Evolutionary conservation across 2,329 filamentous ascomycete genomes (phyloP), one percentile per base, ranked within the genome.

Genomic region (Dactylellina leptospora): DNA sequence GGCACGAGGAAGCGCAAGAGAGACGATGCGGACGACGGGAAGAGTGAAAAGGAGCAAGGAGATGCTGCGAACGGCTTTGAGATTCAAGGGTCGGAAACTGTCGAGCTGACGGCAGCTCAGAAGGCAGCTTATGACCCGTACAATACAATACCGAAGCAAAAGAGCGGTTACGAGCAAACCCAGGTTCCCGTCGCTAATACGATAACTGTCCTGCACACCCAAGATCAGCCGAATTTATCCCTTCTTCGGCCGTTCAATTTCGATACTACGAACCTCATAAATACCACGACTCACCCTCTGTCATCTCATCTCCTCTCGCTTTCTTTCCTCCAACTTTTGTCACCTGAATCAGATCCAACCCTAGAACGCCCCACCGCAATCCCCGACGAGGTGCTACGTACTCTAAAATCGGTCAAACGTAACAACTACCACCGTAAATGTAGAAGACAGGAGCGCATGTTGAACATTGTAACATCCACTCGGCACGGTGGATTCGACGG

Each of bases 221-320:
- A 93, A 79, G 86, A 89, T 27, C 92, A 96, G 79, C 90, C 92
- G 1, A 97, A 97, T 79, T 86, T 97, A 68, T 88, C 88, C 16
- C 85, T 95, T 51, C 85, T 99, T 18, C 91, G 91, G 78, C 96
- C 96, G 83, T 97, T 96, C 81, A 87, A 87, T 79, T 97, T 88
- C 81, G 92, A 96, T 80, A 82, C 85, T 75, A 85, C 85, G 68
- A 87, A 86, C 73, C 87, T 88, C 44, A 85, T 84, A 74, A 85
- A 83, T 76, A 47, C 79, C 83, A 42, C 87, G 22, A 79, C 82
- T 0, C 95, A 97, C 78, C 93, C 95, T 0, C 86, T 99, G 9
- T 85, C 89, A 79, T 88, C 86, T 13, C 89, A 95, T 78, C 86
- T 99, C 55, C 89, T 93, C 77, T 87, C 89, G 3, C 83, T 97